Evolutionary conservation across 306 rosid genomes (phyloP), one percentile per base, ranked within the genome.

Genomic region (Cucurbita pepo): DNA sequence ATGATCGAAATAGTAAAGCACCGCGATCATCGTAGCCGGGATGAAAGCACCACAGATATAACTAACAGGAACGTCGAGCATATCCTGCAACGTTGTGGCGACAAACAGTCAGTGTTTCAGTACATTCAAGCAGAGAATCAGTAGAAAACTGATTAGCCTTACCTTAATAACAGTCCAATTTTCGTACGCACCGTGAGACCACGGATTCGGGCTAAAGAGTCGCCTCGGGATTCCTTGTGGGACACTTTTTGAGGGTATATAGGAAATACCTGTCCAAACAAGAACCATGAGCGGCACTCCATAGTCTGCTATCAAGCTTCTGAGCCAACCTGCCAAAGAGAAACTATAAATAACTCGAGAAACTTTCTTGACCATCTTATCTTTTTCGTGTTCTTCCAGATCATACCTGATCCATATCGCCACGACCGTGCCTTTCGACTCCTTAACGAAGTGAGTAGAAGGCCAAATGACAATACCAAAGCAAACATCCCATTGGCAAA

Each of bases 401-500:
- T 69, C 89, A 74, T 81, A 91, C 99, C 99, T 7, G 88, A 73
- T 41, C 99, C 99, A 60, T 95, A 95, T 38, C 99, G 96, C 99
- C 99, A 95, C 5, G 96, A 88, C 77, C 97, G 91, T 10, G 99
- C 99, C 74, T 95, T 95, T 77, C 99, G 79, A 79, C 99, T 95
- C 75, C 65, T 84, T 70, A 95, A 81, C 37, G 91, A 97, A 56
- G 99, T 91, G 52, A 87, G 80, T 59, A 91, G 92, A 88, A 95
- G 99, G 78, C 99, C 99, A 84, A 95, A 95, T 0, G 97, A 95
- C 69, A 95, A 90, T 54, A 95, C 97, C 82, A 95, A 58, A 76
- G 99, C 99, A 84, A 95, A 95, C 99, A 91, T 95, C 53, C 99
- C 99, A 74, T 95, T 95, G 50, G 96, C 80, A 62, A 95, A 95